Base-by-base conservation (phyloP, 225 moss, liverwort and hornwort species). In the Polytrichum commune region DNA sequence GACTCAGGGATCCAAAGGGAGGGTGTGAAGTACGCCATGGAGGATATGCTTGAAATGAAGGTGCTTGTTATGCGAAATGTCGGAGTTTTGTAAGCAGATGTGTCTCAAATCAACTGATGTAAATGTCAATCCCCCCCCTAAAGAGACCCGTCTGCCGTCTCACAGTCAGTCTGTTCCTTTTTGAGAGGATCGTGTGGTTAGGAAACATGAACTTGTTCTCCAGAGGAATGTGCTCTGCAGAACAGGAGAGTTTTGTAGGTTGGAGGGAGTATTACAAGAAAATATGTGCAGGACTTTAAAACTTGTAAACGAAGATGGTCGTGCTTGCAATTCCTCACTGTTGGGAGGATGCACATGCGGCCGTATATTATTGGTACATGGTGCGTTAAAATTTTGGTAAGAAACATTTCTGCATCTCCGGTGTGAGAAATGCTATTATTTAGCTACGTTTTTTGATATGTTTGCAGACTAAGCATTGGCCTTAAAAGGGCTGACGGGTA, bases 1-100 rank as follows among this genome's bases (percentile, higher is more conserved):
- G 93, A 93, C 66, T 96, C 96, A 0, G 96, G 96, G 0, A 77
- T 96, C 63, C 96, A 96, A 67, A 82, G 93, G 10, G 93, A 96
- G 78, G 96, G 96, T 35, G 93, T 96, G 27, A 96, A 93, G 72
- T 93, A 82, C 32, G 96, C 96, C 28, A 96, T 93, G 96, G 96
- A 93, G 1, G 96, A 96, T 27, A 93, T 93, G 96, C 75, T 96
- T 29, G 96, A 96, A 72, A 86, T 85, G 1, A 90, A 82, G 77
- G 90, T 96, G 6, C 77, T 96, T 4, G 84, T 96, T 10, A 93
- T 96, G 96, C 90, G 89, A 13, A 91, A 96, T 30, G 84, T 90
- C 20, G 96, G 93, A 66, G 19, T 80, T 10, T 28, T 96, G 78
- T 93, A 81, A 73, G 68, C 28, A 24, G 46, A 0, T 60, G 3